Conservation (phyloP, 2,329 filamentous ascomycete genomes). For the Neodidymelliopsis sp. region DNA sequence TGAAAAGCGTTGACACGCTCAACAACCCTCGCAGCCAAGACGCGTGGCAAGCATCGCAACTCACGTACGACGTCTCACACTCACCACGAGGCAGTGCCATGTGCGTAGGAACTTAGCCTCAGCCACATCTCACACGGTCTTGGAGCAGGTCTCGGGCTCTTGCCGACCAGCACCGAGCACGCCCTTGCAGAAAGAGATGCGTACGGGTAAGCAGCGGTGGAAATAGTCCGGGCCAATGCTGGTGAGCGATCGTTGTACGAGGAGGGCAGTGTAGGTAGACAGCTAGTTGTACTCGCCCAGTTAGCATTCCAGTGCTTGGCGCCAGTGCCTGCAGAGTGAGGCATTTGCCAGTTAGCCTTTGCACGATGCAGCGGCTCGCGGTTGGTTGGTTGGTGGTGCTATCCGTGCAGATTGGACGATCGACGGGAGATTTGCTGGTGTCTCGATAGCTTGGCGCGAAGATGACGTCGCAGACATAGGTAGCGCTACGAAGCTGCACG, state of each 20-base stretch:
- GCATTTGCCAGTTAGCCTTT: neutral
- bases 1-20: neutral
- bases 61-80: neutral
- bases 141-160: neutral
- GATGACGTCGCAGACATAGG: slow-evolving; percentile 4
- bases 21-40: too few relatives aligned
- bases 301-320: slow-evolving; percentile 2
- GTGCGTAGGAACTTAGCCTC: neutral
- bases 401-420: slow-evolving; percentile 11
- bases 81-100: neutral
- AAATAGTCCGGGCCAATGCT: slow-evolving; percentile 12
- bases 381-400: slow-evolving; percentile 6
- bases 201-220: neutral
- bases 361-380: neutral
- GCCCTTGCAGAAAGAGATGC: slow-evolving; percentile 14
- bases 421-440: slow-evolving; percentile 1
- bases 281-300: neutral
- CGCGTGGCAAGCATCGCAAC: neutral
- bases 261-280: slow-evolving; percentile 11
- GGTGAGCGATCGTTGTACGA: slow-evolving; percentile 2
- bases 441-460: slow-evolving; percentile 4
- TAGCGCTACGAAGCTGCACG: neutral
- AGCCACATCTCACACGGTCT: neutral
- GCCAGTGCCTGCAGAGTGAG: slow-evolving; percentile 2
- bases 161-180: neutral